Conservation (phyloP, 2,329 filamentous ascomycete genomes). For the Corynespora cassiicola region DNA sequence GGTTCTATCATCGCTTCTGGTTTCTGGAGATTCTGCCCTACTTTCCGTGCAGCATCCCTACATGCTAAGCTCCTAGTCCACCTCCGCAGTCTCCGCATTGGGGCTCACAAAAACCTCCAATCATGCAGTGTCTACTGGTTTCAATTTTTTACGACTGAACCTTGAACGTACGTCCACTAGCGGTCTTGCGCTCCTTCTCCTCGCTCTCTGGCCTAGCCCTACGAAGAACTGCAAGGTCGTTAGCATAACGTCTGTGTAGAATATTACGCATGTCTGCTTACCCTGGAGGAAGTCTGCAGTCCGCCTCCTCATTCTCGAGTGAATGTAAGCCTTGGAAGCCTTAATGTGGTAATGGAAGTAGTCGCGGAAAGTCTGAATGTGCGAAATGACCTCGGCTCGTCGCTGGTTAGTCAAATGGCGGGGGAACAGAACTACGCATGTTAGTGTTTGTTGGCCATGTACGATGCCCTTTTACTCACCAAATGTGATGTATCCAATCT, state of each 20-base stretch:
- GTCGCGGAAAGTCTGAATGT: conserved; percentile 99
- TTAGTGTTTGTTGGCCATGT: conserved; percentile 20
- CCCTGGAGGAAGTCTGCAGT: conserved; percentile 98
- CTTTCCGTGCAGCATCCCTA: too few species aligned
- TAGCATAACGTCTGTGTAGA: conserved; percentile 30
- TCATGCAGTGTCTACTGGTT: too few species aligned
- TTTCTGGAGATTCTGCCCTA: neutral
- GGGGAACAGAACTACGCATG: conserved; percentile 80
- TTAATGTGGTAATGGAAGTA: conserved; percentile 99
- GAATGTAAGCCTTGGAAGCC: conserved; percentile 98
- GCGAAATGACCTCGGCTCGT: conserved; percentile 94
- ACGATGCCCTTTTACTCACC: conserved; percentile 62
- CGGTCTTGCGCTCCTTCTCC: conserved; percentile 97
- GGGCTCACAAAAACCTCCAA: too few species aligned
- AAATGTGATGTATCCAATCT: conserved; percentile 98
- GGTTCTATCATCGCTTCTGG: neutral
- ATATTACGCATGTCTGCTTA: conserved; percentile 49
- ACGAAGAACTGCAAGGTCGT: conserved; percentile 75
- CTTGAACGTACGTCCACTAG: conserved; percentile 90
- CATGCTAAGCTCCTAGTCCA: too few species aligned
- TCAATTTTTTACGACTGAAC: conserved; percentile 57
- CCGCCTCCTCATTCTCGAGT: conserved; percentile 95
- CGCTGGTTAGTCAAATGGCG: conserved; percentile 90
- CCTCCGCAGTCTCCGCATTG: neutral
- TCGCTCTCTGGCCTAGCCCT: conserved; percentile 93